phyloP scores from a whole-genome alignment of 2,329 filamentous ascomycete species.

The Fusarium sp. region DNA sequence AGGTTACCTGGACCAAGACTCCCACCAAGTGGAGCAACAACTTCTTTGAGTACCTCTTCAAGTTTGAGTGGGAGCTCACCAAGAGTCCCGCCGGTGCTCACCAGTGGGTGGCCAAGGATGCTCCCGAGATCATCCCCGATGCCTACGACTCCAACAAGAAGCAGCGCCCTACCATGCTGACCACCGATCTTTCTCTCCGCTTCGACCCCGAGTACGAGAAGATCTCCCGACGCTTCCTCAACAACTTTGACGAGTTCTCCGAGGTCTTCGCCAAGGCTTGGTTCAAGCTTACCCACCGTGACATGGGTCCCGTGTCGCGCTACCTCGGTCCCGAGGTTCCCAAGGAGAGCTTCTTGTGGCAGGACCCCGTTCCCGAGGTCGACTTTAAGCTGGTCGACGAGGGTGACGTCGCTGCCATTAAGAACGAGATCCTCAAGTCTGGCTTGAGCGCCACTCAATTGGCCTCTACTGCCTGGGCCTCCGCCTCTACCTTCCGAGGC shows the following conservation, averaged over 20 bases:
- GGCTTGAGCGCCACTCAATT: conserved; percentile 71
- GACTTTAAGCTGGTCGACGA: conserved; percentile 71
- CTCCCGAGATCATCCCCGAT: conserved; percentile 52
- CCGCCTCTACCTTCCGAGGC: conserved; percentile 78
- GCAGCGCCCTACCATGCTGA: conserved; percentile 33
- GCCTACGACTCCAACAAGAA: conserved; percentile 34
- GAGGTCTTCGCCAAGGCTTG: conserved; percentile 80
- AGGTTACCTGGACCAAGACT: conserved; percentile 83
- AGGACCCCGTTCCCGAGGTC: conserved; percentile 75
- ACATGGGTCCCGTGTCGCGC: conserved; percentile 78
- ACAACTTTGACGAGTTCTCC: conserved; percentile 75
- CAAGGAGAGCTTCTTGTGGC: conserved; percentile 77
- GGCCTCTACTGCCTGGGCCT: conserved; percentile 75
- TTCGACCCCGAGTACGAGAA: conserved; percentile 82
- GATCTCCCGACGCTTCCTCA: conserved; percentile 77
- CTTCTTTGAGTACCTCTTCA: conserved; percentile 82
- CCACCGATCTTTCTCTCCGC: conserved; percentile 68
- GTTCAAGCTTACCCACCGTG: conserved; percentile 88
- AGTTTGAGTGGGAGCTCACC: conserved; percentile 81
- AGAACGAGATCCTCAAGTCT: conserved; percentile 74
- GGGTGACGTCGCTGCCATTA: conserved; percentile 71
- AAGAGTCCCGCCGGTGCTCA: conserved; percentile 82
- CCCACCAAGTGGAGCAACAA: conserved; percentile 75
- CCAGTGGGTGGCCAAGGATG: conserved; percentile 78
- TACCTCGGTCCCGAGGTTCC: conserved; percentile 83